phyloP scores from a whole-genome alignment of 2,329 filamentous ascomycete genomes.

The Nigrograna mackinnonii region DNA sequence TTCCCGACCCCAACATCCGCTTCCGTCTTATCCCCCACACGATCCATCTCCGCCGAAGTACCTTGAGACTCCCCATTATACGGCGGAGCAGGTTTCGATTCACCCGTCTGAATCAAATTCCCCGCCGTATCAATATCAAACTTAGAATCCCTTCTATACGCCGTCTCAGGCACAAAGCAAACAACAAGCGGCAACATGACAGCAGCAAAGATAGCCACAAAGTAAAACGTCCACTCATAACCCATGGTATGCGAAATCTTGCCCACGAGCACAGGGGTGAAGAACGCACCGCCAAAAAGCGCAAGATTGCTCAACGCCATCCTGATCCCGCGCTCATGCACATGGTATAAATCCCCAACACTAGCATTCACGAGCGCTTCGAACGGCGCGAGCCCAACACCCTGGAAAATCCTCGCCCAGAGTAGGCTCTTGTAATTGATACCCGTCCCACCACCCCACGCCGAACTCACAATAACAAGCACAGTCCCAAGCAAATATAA shows the following conservation, averaged over 20 bases:
- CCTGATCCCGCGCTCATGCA: conserved; percentile 80
- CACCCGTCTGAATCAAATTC: conserved; percentile 22
- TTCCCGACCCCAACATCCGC: neutral
- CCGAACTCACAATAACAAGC: conserved; percentile 72
- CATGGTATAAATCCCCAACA: conserved; percentile 88
- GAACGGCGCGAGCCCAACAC: conserved; percentile 83
- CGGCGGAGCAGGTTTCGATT: conserved; percentile 3
- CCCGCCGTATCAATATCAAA: conserved; percentile 70
- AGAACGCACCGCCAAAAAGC: conserved; percentile 72
- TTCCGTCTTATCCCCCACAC: conserved; percentile 1
- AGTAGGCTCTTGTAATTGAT: conserved; percentile 73
- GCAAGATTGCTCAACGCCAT: conserved; percentile 81
- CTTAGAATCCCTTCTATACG: conserved; percentile 67
- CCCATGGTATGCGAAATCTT: conserved; percentile 76
- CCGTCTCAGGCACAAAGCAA: conserved; percentile 83
- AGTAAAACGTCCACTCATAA: conserved; percentile 89
- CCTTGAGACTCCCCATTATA: conserved; percentile 1
- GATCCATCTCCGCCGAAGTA: conserved; percentile 6
- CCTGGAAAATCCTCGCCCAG: conserved; percentile 82
- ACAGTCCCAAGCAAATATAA: conserved; percentile 78
- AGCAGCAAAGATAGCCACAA: conserved; percentile 82
- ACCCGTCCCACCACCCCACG: conserved; percentile 75
- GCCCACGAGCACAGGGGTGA: conserved; percentile 88
- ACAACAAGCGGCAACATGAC: conserved; percentile 71
- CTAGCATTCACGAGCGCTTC: conserved; percentile 88